Evolutionary conservation across 305 asterid genomes (phyloP), one percentile per base, ranked within the genome.

Genomic region (Striga hermonthica): DNA sequence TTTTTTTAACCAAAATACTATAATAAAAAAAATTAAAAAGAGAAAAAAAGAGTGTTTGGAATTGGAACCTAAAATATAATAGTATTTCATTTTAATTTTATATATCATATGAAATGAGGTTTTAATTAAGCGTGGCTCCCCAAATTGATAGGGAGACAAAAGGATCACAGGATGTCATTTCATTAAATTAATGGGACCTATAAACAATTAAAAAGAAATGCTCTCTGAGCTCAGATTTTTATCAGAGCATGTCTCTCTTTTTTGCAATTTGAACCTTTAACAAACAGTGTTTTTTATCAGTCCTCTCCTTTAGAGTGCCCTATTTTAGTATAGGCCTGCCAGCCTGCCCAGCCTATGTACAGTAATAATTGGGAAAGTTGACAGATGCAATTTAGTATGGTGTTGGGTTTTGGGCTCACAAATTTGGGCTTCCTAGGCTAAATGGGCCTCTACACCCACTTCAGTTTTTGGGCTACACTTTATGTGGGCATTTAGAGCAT

Each of bases 81-180:
- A 38, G 4, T 39, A 39, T 39, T 39, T 8, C 9, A 44, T 44
- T 44, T 44, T n/a, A n/a, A 6, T 1, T 7, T 44, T 44, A 7
- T 44, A 9, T 43, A 4, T 43, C 1, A 44, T 44, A 44, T n/a
- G 6, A 44, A 7, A 1, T 22, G 31, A 22, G 31, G 12, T 44
- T 44, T 44, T 9, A 44, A 7, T 6, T 44, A 44, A 7, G 10
- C 10, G n/a, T 41, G 47, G 47, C 10, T 10, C 47, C 10, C 7
- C 10, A 8, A 41, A 41, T 44, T 45, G 55, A 45, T 62, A 44
- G 16, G 31, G 3, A 9, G 56, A 62, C 66, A 62, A 16, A 45
- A 22, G 47, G 40, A 62, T 62, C 66, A 45, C 43, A 44, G n/a
- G 22, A 28, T 44, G 56, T 62, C 66, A 44, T 45, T 28, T 62